Percentiles rank a stretch among this genome's conserved stretches.
phyloP scores from a whole-genome alignment of 2,329 filamentous ascomycete genomes.

The Herpotrichia juniperi region DNA sequence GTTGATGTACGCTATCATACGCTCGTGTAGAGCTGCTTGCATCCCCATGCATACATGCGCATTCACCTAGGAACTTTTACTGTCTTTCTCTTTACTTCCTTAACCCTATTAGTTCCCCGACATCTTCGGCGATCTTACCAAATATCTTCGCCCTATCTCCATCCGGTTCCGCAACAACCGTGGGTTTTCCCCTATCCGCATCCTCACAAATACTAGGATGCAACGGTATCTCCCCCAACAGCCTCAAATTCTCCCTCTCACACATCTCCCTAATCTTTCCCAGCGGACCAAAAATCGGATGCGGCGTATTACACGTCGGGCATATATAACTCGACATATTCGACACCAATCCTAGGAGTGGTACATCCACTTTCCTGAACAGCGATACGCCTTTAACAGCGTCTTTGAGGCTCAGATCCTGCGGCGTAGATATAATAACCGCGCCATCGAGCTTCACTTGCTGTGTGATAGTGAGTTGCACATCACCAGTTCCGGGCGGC shows the following conservation, averaged over 20 bases:
- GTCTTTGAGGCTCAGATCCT: conserved; percentile 90
- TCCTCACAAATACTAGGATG: conserved; percentile 87
- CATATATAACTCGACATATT: conserved; percentile 50
- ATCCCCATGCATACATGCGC: background rate
- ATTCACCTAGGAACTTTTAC: too few relatives aligned
- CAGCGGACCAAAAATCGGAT: conserved; percentile 59
- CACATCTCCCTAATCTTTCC: conserved; percentile 82
- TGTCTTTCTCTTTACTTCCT: too few relatives aligned
- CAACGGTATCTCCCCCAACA: conserved; percentile 87
- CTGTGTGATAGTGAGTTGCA: conserved; percentile 95
- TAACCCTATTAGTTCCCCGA: conserved; percentile 38
- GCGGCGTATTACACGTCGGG: conserved; percentile 56
- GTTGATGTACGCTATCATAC: too few relatives aligned
- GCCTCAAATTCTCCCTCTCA: conserved; percentile 72
- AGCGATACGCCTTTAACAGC: conserved; percentile 91
- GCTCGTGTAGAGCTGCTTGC: too few relatives aligned
- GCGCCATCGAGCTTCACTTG: conserved; percentile 87
- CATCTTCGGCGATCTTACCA: conserved; percentile 67
- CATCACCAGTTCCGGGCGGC: conserved; percentile 93
- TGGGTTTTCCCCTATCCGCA: conserved; percentile 85
- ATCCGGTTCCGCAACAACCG: conserved; percentile 82
- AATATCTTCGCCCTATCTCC: conserved; percentile 77
- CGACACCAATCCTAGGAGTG: conserved; percentile 78
- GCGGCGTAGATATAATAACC: conserved; percentile 89
- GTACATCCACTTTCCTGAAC: conserved; percentile 84